Conservation (phyloP, 2,329 filamentous ascomycete genomes). For the Neophaeococcomyces mojaviensis region DNA sequence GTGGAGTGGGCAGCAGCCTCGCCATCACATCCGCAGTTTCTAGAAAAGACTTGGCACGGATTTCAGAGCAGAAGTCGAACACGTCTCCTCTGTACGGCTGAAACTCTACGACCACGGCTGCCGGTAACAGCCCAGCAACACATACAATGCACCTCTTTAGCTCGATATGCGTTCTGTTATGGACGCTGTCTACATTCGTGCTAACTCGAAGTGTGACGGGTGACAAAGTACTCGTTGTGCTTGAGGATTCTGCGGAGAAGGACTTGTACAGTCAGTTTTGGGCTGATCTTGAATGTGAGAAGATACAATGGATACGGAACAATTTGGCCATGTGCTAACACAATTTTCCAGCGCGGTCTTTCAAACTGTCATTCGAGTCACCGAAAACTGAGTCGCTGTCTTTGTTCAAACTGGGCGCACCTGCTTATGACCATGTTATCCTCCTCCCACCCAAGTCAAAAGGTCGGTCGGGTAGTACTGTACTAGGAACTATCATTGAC, state of each 20-base stretch:
- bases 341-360: slow-evolving; percentile 63
- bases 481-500: slow-evolving; percentile 6
- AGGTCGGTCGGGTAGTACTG: slow-evolving; percentile 45
- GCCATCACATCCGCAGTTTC: no score
- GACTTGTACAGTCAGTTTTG: slow-evolving; percentile 72
- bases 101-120: background rate
- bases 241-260: slow-evolving; percentile 77
- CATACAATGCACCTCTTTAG: slow-evolving; percentile 65
- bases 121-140: slow-evolving; percentile 6
- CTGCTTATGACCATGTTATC: slow-evolving; percentile 82
- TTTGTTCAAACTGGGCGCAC: slow-evolving; percentile 79
- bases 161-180: slow-evolving; percentile 47
- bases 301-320: slow-evolving; percentile 3
- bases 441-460: slow-evolving; percentile 86
- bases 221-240: slow-evolving; percentile 71
- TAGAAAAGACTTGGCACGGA: no score
- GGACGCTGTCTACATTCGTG: slow-evolving; percentile 59
- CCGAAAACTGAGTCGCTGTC: slow-evolving; percentile 70
- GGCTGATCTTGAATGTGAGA: slow-evolving; percentile 40
- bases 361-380: slow-evolving; percentile 70
- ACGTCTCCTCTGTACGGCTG: no score
- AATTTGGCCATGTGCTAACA: background rate
- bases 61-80: no score
- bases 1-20: no score
- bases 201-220: slow-evolving; percentile 74